These are phyloP conservation scores for Colletotrichum sp. DNA, from an alignment of 2,329 filamentous ascomycete genomes.

Conservation along the genomic window DNA sequence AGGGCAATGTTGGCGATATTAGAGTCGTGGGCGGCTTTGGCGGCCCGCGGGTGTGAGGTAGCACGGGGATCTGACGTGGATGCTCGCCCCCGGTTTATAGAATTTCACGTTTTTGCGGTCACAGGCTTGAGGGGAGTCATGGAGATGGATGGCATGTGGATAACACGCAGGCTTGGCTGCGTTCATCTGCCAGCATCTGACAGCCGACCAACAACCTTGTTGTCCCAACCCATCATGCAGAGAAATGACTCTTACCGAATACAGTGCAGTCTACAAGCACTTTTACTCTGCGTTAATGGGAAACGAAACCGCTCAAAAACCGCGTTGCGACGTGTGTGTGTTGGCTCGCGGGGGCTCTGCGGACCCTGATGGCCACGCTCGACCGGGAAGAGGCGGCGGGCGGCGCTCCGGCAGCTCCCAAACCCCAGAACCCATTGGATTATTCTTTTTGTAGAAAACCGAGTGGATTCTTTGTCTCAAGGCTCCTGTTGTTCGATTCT, in stretches of 20 bases:
- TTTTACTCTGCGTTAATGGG: neutral
- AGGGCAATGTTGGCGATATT: constrained; percentile 24
- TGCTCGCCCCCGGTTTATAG: neutral
- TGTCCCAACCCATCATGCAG: neutral
- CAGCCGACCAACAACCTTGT: neutral
- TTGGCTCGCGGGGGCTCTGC: neutral
- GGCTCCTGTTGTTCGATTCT: neutral
- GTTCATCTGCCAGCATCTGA: neutral
- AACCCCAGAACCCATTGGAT: neutral
- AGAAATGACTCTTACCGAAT: neutral
- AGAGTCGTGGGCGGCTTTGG: constrained; percentile 38
- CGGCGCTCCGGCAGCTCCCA: neutral
- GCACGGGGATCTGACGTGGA: neutral
- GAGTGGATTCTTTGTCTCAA: neutral
- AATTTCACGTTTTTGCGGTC: neutral
- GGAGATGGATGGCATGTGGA: neutral
- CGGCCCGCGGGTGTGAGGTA: constrained; percentile 31
- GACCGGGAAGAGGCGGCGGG: neutral
- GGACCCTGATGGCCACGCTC: constrained; percentile 13
- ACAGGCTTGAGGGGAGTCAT: neutral
- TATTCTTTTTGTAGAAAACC: neutral
- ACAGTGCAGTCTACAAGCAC: neutral
- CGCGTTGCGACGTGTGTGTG: neutral
- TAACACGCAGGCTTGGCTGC: neutral
- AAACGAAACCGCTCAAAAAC: neutral